Conservation (phyloP, 2,329 filamentous ascomycete species). For the Podosphaera fusca region DNA sequence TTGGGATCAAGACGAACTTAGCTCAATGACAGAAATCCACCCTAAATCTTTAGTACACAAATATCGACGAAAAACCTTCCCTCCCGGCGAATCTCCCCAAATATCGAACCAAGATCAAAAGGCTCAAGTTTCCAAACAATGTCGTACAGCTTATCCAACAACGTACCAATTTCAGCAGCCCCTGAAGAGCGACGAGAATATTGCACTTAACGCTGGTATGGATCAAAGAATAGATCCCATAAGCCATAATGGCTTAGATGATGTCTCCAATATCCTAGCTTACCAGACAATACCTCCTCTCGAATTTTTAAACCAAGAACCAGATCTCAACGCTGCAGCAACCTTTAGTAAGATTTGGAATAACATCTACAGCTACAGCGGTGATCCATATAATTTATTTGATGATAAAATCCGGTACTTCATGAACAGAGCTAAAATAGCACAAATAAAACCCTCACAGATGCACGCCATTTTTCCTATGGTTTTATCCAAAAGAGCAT, state of each 20-base stretch:
- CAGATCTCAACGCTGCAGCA: neutral
- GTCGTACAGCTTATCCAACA: neutral
- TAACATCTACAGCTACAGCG: neutral
- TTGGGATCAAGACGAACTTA: neutral
- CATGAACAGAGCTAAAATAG: neutral
- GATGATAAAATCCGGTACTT: neutral
- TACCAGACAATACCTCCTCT: neutral
- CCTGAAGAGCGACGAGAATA: neutral
- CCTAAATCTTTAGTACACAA: neutral
- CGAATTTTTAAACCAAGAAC: neutral
- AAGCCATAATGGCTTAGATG: neutral
- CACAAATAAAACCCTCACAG: neutral
- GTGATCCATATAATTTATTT: neutral
- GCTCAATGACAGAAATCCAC: neutral
- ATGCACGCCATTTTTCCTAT: neutral
- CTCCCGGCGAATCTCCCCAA: neutral
- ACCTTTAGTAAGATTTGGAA: neutral
- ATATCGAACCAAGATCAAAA: neutral
- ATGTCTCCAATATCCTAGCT: neutral
- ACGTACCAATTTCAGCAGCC: neutral
- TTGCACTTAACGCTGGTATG: neutral
- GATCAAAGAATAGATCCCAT: neutral
- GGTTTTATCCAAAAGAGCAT: neutral
- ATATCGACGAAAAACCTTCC: neutral
- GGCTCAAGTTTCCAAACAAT: neutral